Percentiles rank a stretch among this genome's conserved stretches.
Conservation (phyloP, 768 basidiomycete species). For the Tephrocybe rancida region DNA sequence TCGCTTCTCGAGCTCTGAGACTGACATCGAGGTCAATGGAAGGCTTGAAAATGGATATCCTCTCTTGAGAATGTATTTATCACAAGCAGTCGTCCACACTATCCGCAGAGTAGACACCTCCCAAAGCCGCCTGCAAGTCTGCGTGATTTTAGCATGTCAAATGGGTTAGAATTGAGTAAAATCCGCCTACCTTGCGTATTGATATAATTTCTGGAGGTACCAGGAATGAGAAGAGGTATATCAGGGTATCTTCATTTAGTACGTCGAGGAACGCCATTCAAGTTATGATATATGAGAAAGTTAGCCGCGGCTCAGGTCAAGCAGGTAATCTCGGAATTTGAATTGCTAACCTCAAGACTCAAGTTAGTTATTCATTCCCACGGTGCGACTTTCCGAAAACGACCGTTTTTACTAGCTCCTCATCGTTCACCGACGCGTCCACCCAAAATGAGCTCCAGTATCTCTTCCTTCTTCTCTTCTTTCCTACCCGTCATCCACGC, state of each 20-base stretch:
- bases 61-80: constrained; percentile 39
- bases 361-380: no score
- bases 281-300: neutral
- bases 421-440: neutral
- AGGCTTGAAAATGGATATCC: constrained; percentile 54
- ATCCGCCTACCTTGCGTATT: constrained; percentile 41
- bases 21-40: constrained; percentile 36
- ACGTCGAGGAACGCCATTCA: constrained; percentile 1
- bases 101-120: constrained; percentile 47
- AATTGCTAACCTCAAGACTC: neutral
- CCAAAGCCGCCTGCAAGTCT: constrained; percentile 56
- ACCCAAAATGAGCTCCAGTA: constrained; percentile 38
- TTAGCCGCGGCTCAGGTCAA: no score
- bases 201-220: constrained; percentile 40
- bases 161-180: neutral
- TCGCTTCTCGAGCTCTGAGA: constrained; percentile 44
- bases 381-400: constrained; percentile 16
- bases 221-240: constrained; percentile 34
- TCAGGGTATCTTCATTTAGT: constrained; percentile 31
- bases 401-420: constrained; percentile 11
- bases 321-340: no score
- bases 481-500: constrained; percentile 46
- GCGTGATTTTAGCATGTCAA: neutral
- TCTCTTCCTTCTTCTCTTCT: constrained; percentile 48
- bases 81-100: constrained; percentile 59